Percentiles rank a stretch among this genome's conserved stretches.
These are phyloP conservation scores for Tulasnella sp. DNA, from an alignment of 768 basidiomycete genomes.

Conservation along the genomic window DNA sequence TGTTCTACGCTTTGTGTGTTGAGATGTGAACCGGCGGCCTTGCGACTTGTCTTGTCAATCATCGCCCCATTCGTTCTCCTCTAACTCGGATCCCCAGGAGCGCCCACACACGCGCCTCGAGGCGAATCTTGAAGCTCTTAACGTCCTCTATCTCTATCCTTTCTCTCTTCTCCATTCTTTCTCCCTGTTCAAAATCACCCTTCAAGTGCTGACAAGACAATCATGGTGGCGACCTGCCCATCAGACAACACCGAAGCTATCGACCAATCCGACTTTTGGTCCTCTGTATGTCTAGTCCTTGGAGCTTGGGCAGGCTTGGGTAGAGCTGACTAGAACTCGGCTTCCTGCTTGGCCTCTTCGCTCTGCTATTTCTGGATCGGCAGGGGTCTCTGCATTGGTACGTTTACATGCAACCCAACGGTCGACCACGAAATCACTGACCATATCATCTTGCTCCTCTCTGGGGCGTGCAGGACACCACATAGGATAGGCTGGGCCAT, in stretches of 20 bases:
- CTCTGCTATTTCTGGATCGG: neutral
- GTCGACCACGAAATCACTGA: neutral
- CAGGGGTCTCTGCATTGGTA: conserved; percentile 20
- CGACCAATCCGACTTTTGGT: conserved; percentile 67
- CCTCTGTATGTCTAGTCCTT: conserved; percentile 44
- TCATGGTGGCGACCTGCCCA: conserved; percentile 24
- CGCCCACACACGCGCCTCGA: neutral
- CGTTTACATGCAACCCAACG: neutral
- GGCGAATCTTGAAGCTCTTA: neutral
- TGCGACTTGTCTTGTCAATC: neutral
- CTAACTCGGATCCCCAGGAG: neutral
- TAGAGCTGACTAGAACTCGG: neutral
- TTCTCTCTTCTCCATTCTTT: neutral
- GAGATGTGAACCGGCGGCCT: neutral
- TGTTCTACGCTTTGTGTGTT: neutral
- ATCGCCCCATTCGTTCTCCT: neutral
- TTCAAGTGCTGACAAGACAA: neutral
- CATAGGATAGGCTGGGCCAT: neutral
- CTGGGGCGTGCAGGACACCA: neutral
- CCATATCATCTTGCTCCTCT: neutral
- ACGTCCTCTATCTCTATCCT: neutral
- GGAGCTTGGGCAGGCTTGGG: neutral
- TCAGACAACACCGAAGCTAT: conserved; percentile 44
- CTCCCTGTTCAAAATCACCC: neutral
- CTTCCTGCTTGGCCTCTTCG: neutral